These are phyloP conservation scores for Aspergillus luchuensis DNA, from an alignment of 2,329 filamentous ascomycete species.

Conservation along the genomic window DNA sequence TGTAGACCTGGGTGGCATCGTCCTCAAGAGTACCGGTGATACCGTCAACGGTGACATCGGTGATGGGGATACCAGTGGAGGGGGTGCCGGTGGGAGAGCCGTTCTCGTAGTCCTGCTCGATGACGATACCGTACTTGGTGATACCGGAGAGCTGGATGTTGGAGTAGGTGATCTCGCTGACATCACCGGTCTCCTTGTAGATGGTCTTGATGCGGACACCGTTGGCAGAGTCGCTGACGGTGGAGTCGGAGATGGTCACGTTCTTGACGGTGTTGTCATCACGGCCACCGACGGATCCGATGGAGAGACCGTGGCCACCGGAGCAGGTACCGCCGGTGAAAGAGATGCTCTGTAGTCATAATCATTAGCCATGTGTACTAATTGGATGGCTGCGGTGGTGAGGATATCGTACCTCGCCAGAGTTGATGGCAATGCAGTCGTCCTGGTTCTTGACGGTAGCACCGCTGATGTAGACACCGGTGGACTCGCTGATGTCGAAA, in stretches of 20 bases:
- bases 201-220: conserved; percentile 63
- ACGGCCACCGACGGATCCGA: conserved; percentile 61
- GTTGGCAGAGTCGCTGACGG: conserved; percentile 57
- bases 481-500: conserved; percentile 43
- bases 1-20: conserved; percentile 50
- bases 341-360: conserved; percentile 24
- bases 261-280: conserved; percentile 56
- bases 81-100: conserved; percentile 46
- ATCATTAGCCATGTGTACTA: not conserved
- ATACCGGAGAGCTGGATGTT: conserved; percentile 54
- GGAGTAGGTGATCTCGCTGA: conserved; percentile 56
- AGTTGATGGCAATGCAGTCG: conserved; percentile 62
- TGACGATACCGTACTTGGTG: conserved; percentile 52
- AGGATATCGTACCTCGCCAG: conserved; percentile 44
- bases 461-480: conserved; percentile 53
- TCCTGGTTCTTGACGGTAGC: conserved; percentile 61
- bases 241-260: conserved; percentile 54
- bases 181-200: conserved; percentile 53
- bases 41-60: conserved; percentile 39
- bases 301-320: conserved; percentile 56
- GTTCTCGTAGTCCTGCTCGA: conserved; percentile 61
- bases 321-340: conserved; percentile 35
- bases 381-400: no score
- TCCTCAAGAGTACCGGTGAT: conserved; percentile 40
- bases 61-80: conserved; percentile 45